Base-by-base conservation (phyloP, 768 basidiomycete genomes). In the Termitomyces sp. region DNA sequence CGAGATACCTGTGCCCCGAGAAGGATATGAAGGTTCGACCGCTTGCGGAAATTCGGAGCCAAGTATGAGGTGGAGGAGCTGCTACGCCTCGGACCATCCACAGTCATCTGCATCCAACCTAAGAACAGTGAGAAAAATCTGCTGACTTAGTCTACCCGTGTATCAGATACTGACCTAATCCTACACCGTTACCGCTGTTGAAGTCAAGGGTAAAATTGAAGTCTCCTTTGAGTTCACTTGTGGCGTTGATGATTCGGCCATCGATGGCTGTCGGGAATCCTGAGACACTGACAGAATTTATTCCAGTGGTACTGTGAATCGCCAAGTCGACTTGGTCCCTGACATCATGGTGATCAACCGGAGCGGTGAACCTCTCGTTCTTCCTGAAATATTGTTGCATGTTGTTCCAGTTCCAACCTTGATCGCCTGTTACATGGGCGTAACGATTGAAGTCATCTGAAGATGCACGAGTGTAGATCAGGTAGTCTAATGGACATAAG, bases 331-430 rank as follows among this genome's bases (percentile, higher is more conserved):
- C 65, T 55, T 73, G 65, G 2, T 69, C 68, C 5, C 59, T 60
- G 26, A 64, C 67, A 51, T 69, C 59, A 58, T 69, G 71, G 39
- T 65, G 51, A 48, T 71, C 69, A 5, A 64, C 65, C 15, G 56
- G 58, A 29, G 31, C 26, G 42, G 49, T 47, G n/a, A 52, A 66
- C 31, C 57, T 59, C 61, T 72, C 72, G 55, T 64, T 67, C 57
- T 68, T 71, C 31, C 36, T 57, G 48, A 69, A 65, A 47, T 71
- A 70, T 8, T 61, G 63, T n/a, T 62, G 53, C 46, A 72, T 49
- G 4, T 51, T 60, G 22, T 69, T 61, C 72, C 72, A 73, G 13
- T 68, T 67, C 73, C 71, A 73, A 3, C 72, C 71, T 16, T 54
- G 7, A 54, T 74, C 72, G 3, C 68, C 66, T 2, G 70, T 67